Conservation (phyloP, 352 stramenopile genomes). For the Pythium angustatum region DNA sequence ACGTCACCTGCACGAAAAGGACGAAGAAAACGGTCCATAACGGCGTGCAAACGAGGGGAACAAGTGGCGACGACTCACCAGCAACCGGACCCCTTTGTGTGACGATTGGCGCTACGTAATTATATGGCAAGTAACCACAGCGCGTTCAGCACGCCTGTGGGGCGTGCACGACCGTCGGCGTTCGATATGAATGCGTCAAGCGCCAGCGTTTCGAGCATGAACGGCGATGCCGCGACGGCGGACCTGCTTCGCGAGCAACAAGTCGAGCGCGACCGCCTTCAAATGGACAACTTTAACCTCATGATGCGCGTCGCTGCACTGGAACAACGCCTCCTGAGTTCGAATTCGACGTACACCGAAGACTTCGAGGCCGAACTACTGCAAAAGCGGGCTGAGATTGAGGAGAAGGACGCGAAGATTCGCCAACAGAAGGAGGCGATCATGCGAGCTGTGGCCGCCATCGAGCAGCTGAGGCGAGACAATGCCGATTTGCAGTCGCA, state of each 20-base stretch:
- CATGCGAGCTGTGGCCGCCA: constrained; percentile 52
- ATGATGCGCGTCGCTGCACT: constrained; percentile 63
- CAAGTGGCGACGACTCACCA: too few relatives aligned
- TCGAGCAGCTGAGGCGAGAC: constrained; percentile 55
- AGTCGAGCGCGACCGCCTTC: constrained; percentile 55
- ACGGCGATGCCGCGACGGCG: constrained; percentile 18
- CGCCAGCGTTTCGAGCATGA: constrained; percentile 12
- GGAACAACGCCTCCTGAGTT: constrained; percentile 62
- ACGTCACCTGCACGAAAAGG: too few relatives aligned
- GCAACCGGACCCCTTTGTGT: too few relatives aligned
- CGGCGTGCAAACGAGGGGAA: too few relatives aligned
- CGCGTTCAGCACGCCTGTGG: constrained; percentile 13
- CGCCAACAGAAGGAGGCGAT: constrained; percentile 26
- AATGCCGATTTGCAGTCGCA: constrained; percentile 24
- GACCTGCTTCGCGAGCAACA: constrained; percentile 56
- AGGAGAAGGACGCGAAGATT: constrained; percentile 27
- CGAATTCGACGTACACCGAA: constrained; percentile 44
- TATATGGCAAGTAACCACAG: constrained; percentile 25
- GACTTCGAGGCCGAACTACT: constrained; percentile 66
- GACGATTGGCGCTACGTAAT: too few relatives aligned
- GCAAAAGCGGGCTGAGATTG: constrained; percentile 57
- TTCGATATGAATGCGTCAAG: constrained; percentile 24
- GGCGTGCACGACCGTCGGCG: constrained; percentile 15
- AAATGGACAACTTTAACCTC: constrained; percentile 81
- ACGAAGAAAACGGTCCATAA: too few relatives aligned